Evolutionary conservation across 2,329 filamentous ascomycete species (phyloP), one percentile per base, ranked within the genome.

Genomic region (Diplodia seriata): DNA sequence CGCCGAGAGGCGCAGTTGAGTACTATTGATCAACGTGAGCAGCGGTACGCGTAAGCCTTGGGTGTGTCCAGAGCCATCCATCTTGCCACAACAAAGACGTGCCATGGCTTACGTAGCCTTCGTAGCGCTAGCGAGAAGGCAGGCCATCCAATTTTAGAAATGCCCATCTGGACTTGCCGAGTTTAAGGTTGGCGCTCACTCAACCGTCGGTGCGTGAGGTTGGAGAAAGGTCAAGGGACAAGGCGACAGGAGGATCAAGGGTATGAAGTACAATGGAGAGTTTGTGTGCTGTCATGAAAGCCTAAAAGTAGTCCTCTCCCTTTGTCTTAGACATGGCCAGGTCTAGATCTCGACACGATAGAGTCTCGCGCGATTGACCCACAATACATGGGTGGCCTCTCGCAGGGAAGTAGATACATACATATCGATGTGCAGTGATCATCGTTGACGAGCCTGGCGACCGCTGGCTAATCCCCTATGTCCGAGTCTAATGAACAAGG

Each of bases 351-450:
- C 50, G 43, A 18, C 29, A 26, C 15, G 29, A 51, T 38, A 40
- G 40, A 36, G 29, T 31, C 43, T 63, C 4, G 43, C 29, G 6
- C 29, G 31, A 63, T n/a, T 15, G 59, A 23, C 47, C 59, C 59
- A 63, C 59, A 51, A 12, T 29, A 29, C 47, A 53, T 51, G 59
- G 50, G 20, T 63, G 18, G 47, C 29, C 47, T 63, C 31, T 51
- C 11, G 43, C 33, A 47, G 59, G 59, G 59, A 63, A 51, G 59
- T 63, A 33, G 31, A 7, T 33, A 33, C 31, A 7, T 33, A 33
- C 31, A 33, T 33, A 63, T 63, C 29, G 59, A 63, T 63, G 59
- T 63, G 59, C 59, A 63, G n/a, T 11, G 18, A 51, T 51, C 59
- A 51, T 63, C 43, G 29, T 36, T 29, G 23, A 33, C 56, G 40